Evolutionary conservation across 1,139 yeast genomes (phyloP).

Genomic region (Geotrichum macrosporum): DNA sequence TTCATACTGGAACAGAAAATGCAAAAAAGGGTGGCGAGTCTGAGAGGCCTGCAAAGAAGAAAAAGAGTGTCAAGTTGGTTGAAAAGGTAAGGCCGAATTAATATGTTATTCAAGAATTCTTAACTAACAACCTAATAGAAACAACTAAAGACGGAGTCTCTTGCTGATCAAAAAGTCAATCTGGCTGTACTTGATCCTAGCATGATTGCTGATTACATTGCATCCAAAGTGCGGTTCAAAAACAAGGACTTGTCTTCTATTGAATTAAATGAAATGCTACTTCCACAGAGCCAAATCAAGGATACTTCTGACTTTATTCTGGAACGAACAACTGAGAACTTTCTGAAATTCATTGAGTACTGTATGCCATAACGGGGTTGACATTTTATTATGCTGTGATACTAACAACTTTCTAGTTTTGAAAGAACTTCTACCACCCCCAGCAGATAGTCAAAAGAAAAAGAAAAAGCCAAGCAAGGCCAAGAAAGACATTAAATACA

Average conservation of each 20-base stretch:
- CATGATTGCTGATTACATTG: conserved; percentile 56
- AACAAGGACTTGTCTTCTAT: conserved; percentile 57
- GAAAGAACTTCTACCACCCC: conserved; percentile 12
- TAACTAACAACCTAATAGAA: conserved; percentile 39
- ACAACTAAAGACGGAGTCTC: conserved; percentile 55
- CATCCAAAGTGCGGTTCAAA: conserved; percentile 48
- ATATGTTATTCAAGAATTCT: background rate
- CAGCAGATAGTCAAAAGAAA: conserved; percentile 6
- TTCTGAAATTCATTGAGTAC: conserved; percentile 43
- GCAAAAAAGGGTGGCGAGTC: conserved; percentile 19
- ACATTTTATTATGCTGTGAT: background rate
- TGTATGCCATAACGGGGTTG: conserved; percentile 15
- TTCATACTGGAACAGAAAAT: no score
- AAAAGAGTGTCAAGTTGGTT: conserved; percentile 24
- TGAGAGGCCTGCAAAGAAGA: conserved; percentile 27
- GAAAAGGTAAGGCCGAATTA: conserved; percentile 23
- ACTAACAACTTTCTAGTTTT: conserved; percentile 1
- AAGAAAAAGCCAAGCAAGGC: conserved; percentile 12
- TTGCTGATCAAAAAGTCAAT: conserved; percentile 48
- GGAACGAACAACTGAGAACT: conserved; percentile 48
- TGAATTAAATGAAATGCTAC: conserved; percentile 56
- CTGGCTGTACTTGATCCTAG: conserved; percentile 52
- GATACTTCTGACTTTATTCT: conserved; percentile 49
- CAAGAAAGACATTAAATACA: conserved; percentile 37
- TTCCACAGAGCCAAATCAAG: conserved; percentile 47